Evolutionary conservation across 2,329 filamentous ascomycete genomes (phyloP).

Genomic region (Ophiocordyceps unilateralis): DNA sequence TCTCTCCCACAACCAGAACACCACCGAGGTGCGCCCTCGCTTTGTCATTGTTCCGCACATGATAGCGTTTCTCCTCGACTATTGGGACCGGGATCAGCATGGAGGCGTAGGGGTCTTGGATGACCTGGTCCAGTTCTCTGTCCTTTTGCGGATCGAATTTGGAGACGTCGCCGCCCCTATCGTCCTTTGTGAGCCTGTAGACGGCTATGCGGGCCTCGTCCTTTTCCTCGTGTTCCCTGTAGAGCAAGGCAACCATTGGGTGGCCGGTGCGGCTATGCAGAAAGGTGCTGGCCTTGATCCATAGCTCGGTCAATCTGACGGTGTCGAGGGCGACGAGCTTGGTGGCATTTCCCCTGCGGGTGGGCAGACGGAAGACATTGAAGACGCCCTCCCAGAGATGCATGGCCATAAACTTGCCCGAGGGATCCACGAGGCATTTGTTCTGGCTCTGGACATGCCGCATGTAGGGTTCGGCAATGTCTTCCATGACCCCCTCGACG

Average conservation of each 20-base stretch:
- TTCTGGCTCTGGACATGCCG: conserved; percentile 71
- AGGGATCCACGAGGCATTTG: conserved; percentile 69
- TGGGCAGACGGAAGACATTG: conserved; percentile 33
- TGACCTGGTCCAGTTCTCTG: conserved; percentile 34
- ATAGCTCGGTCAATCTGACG: conserved; percentile 39
- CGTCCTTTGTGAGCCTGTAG: conserved; percentile 41
- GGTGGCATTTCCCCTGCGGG: conserved; percentile 24
- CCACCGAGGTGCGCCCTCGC: conserved; percentile 47
- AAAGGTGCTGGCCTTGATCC: conserved; percentile 40
- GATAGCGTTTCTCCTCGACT: conserved; percentile 40
- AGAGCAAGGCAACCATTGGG: conserved; percentile 39
- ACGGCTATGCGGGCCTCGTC: conserved; percentile 38
- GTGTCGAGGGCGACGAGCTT: conserved; percentile 34
- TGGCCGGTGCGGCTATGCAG: conserved; percentile 40
- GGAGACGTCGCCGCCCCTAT: conserved; percentile 35
- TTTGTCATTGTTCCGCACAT: conserved; percentile 34
- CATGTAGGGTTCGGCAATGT: conserved; percentile 41
- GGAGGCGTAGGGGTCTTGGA: conserved; percentile 36
- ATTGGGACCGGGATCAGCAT: conserved; percentile 47
- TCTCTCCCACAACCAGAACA: conserved; percentile 61
- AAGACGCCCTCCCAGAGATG: conserved; percentile 44
- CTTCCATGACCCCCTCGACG: conserved; percentile 31
- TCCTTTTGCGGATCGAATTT: conserved; percentile 38
- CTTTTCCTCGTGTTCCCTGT: conserved; percentile 33
- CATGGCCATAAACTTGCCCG: conserved; percentile 41